Evolutionary conservation across 805 yeast genomes (phyloP).

Genomic region (Candida quercuum): DNA sequence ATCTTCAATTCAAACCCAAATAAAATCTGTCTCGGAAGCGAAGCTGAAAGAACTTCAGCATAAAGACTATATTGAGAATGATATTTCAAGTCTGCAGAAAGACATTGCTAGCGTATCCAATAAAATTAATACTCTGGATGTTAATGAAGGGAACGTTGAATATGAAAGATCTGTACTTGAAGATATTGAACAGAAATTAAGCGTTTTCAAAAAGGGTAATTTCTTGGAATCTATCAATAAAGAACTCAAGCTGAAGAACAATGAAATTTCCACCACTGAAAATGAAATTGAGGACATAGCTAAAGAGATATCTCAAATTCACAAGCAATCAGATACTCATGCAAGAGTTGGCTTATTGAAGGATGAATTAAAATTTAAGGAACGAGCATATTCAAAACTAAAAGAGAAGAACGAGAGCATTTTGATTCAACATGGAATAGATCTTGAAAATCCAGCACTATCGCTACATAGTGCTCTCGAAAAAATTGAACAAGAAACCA

Average conservation of each 20-base stretch:
- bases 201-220: constrained; percentile 24
- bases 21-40: constrained; percentile 23
- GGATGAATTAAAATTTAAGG: constrained; percentile 33
- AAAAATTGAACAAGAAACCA: background rate
- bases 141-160: constrained; percentile 43
- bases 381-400: constrained; percentile 25
- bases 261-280: constrained; percentile 32
- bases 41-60: constrained; percentile 39
- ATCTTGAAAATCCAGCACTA: constrained; percentile 11
- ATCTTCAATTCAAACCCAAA: constrained; percentile 12
- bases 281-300: constrained; percentile 47
- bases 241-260: constrained; percentile 34
- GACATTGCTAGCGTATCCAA: constrained; percentile 34
- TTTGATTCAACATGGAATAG: constrained; percentile 18
- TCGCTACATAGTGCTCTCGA: constrained; percentile 9
- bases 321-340: constrained; percentile 51
- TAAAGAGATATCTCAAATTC: constrained; percentile 43
- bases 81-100: constrained; percentile 29
- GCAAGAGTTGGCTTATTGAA: constrained; percentile 45
- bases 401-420: constrained; percentile 18
- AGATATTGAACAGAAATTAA: constrained; percentile 31
- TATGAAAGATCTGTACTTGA: constrained; percentile 38
- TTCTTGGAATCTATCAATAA: constrained; percentile 25
- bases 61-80: constrained; percentile 34
- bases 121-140: constrained; percentile 32